Base-by-base conservation (phyloP, 78 protist species). In the Bigelowiella natans region DNA sequence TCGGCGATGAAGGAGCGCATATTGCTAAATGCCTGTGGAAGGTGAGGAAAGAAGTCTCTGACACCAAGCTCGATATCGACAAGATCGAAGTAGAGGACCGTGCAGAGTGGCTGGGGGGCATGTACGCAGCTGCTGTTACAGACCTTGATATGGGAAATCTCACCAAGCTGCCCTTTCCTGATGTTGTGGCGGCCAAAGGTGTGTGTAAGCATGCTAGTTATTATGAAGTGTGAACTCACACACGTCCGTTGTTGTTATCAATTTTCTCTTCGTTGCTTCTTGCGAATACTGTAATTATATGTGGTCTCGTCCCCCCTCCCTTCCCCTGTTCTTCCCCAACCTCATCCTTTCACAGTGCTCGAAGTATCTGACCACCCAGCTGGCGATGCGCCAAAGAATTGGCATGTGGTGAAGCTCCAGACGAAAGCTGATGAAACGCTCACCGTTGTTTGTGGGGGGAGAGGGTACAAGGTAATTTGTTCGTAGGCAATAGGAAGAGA, bases 1-100 rank as follows among this genome's bases (percentile, higher is more conserved):
- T 90, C 88, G 91, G 91, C 88, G 91, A 90, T 36, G 91, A 83
- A 11, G 91, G 91, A 28, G 90, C 91, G n/a, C 91, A 90, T 36
- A 90, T 90, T 82, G 91, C 91, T 51, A 51, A 18, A 51, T 51
- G 73, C 73, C 73, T 51, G 34, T 51, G 73, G 73, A 51, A 51
- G 18, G 18, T 18, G 18, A 51, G 18, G 73, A 51, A 18, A 51
- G 7, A 51, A 7, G 73, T 51, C 73, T 7, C 7, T 7, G 73
- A 51, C 34, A 51, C 7, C 34, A 51, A 51, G 73, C 18, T 51
- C 18, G 73, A 51, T 51, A 51, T 51, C 73, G 73, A 51, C 73
- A 51, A 18, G 34, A 51, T 51, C 73, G 73, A 7, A 26, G 73
- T 26, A 18, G 18, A 51, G 73, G 73, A 51, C 18, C 7, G 73